Conservation (phyloP, 2,329 filamentous ascomycete genomes). For the Ceratocystis lukuohia region DNA sequence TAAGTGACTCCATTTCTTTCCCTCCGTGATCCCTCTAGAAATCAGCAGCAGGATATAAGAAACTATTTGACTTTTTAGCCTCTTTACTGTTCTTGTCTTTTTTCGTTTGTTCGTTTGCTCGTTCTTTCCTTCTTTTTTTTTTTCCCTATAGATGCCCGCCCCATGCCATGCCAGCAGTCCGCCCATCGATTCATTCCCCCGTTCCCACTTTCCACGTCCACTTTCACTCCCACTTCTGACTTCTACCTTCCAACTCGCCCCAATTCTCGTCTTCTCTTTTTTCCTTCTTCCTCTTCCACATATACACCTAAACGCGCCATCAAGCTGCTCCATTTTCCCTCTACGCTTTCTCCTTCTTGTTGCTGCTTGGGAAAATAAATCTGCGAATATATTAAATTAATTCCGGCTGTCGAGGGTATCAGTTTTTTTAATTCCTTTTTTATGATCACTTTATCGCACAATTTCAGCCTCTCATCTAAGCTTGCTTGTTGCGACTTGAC, state of each 20-base stretch:
- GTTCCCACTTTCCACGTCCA: conserved; percentile 7
- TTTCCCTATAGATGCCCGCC: conserved; percentile 4
- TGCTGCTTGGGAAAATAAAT: background rate
- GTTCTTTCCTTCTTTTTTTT: conserved; percentile 10
- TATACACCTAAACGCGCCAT: conserved; percentile 1
- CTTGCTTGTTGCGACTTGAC: conserved; percentile 3
- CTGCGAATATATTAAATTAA: background rate
- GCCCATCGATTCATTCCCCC: background rate
- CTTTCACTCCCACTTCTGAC: conserved; percentile 2
- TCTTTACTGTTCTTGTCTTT: conserved; percentile 13
- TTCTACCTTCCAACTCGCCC: background rate
- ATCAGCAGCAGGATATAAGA: background rate
- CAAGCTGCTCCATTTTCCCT: background rate
- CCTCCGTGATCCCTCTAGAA: conserved; percentile 14
- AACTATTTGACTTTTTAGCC: background rate
- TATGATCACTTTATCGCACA: conserved; percentile 1
- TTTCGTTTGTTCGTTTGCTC: background rate
- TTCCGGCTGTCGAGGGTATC: background rate
- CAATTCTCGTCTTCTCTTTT: background rate
- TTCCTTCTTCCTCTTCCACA: background rate
- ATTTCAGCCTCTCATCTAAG: background rate
- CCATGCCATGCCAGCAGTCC: background rate
- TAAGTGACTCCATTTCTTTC: background rate
- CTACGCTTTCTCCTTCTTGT: background rate
- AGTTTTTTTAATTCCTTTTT: background rate